Percentiles rank a stretch among this genome's conserved stretches.
These are phyloP conservation scores for Phialocephala sp. DNA, from an alignment of 2,329 filamentous ascomycete species.

Conservation along the genomic window DNA sequence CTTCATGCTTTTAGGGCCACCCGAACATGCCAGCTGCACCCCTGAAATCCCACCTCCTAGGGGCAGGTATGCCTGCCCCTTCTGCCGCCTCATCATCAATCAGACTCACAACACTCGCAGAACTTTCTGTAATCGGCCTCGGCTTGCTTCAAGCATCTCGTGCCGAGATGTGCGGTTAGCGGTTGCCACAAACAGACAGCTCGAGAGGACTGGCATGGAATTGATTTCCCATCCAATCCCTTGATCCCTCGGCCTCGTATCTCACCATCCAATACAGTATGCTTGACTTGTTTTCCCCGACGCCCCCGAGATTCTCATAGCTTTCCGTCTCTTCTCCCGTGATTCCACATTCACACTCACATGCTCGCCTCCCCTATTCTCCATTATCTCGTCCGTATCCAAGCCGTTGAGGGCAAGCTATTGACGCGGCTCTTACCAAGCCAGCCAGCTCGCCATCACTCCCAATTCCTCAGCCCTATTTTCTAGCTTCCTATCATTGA, in stretches of 20 bases:
- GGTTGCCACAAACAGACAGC: too few species aligned
- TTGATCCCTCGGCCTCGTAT: background rate
- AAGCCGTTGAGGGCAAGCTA: background rate
- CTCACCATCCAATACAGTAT: background rate
- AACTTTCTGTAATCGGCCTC: background rate
- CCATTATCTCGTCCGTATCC: background rate
- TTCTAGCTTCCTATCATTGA: too few species aligned
- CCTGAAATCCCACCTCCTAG: background rate
- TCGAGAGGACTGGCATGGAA: too few species aligned
- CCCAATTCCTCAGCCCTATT: background rate
- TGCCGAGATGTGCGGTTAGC: background rate
- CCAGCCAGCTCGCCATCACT: background rate
- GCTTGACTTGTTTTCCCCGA: background rate
- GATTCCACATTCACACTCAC: background rate
- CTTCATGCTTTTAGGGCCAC: background rate
- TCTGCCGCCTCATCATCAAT: background rate
- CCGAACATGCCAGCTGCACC: background rate
- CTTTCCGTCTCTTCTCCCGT: background rate
- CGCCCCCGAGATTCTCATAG: background rate
- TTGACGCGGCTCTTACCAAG: constrained; percentile 4
- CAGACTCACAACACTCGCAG: background rate
- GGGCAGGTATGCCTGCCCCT: background rate
- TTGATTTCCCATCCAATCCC: too few species aligned
- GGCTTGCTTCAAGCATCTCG: background rate
- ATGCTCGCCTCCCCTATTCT: background rate